Base-by-base conservation (phyloP, 2,329 filamentous ascomycete species). In the Magnaporthiopsis incrustans region DNA sequence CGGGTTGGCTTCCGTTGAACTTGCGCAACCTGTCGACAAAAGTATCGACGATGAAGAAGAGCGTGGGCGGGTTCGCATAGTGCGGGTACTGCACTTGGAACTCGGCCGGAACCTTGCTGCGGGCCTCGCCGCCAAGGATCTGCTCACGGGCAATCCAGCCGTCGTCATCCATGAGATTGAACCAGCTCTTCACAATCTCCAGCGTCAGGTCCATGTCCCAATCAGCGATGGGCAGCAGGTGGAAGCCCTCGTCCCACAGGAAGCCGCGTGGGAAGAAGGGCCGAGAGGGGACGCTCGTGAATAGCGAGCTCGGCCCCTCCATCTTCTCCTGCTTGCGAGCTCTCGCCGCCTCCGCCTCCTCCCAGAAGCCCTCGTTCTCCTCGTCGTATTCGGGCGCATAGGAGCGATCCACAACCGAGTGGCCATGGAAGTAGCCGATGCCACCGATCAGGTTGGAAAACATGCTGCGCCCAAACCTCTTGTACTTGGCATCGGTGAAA, bases 111-210 rank as follows among this genome's bases (percentile, higher is more conserved):
- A 99, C 95, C 77, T 97, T 98, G 82, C 90, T 97, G 67, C 94
- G 88, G 60, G 95, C 95, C 78, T 99, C 95, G 2, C 84, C 77
- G 1, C 95, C 95, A 2, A 99, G 84, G 66, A 99, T 98, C 77
- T 97, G 93, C 78, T 99, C 95, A 62, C 95, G 89, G 3, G 89
- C 91, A 73, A 99, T 98, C 95, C 95, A 99, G 63, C 95, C 95
- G 74, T 98, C 92, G 22, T 95, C 90, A 69, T 99, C 95, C 85
- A 98, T 97, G 25, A 96, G 85, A 68, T 89, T 92, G 78, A 96
- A 96, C 95, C 95, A 99, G 76, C 91, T 97, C 77, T 89, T 91
- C 67, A 98, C 85, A 68, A 99, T 92, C 67, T 97, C 92, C 35
- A 89, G 79, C 3, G 91, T 88, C 62, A 98, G 82, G 72, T 97